Evolutionary conservation across 169 alveolate species (phyloP).

Genomic region (Babesia gibsoni): DNA sequence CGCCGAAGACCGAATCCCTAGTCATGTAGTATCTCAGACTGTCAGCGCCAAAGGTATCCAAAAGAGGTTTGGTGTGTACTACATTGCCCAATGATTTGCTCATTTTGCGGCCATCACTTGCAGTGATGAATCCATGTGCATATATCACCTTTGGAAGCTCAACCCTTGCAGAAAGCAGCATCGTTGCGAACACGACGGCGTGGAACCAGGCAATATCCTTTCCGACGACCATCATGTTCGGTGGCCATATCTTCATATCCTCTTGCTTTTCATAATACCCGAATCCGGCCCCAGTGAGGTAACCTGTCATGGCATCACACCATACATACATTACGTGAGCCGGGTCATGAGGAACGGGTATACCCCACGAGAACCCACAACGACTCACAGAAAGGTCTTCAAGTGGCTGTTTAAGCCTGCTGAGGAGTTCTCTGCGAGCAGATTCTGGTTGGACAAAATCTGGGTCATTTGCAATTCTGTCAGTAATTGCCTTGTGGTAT

Average conservation of each 20-base stretch:
- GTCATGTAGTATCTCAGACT: conserved; percentile 74
- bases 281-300: conserved; percentile 78
- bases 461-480: conserved; percentile 74
- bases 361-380: conserved; percentile 89
- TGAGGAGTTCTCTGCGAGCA: conserved; percentile 74
- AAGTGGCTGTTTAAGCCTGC: conserved; percentile 78
- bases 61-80: conserved; percentile 77
- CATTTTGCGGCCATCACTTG: conserved; percentile 93
- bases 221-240: conserved; percentile 76
- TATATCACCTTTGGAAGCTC: conserved; percentile 84
- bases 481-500: conserved; percentile 76
- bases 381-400: conserved; percentile 88
- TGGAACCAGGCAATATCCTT: conserved; percentile 93
- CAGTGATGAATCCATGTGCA: conserved; percentile 92
- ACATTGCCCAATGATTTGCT: conserved; percentile 87
- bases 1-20: conserved; percentile 74
- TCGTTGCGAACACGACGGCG: conserved; percentile 87
- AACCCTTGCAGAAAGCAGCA: conserved; percentile 80
- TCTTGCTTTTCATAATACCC: conserved; percentile 68
- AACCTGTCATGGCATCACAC: conserved; percentile 91
- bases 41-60: conserved; percentile 70
- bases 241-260: conserved; percentile 69
- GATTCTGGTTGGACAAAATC: conserved; percentile 80
- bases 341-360: conserved; percentile 80
- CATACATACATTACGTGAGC: conserved; percentile 93